These are phyloP conservation scores for Salix udensis DNA, from an alignment of 345 rosid species.

Conservation along the genomic window DNA sequence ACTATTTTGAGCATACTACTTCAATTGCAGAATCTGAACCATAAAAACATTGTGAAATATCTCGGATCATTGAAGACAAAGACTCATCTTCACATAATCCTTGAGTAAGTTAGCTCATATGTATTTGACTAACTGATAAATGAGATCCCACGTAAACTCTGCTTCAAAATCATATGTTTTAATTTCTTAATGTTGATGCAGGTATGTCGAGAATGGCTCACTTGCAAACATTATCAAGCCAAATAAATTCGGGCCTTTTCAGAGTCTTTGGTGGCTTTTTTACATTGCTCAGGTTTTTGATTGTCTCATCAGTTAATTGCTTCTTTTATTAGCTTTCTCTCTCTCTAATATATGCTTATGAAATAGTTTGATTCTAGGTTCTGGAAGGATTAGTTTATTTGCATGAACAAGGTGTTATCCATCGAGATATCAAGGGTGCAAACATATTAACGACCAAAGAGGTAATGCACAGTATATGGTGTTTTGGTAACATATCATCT, in stretches of 20 bases:
- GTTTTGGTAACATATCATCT: not conserved
- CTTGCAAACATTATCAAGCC: slow-evolving; percentile 98
- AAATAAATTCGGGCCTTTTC: slow-evolving; percentile 97
- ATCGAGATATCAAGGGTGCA: slow-evolving; percentile 99
- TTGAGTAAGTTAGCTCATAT: slow-evolving; percentile 68
- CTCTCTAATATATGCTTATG: slow-evolving; percentile 17
- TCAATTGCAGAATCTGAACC: slow-evolving; percentile 79
- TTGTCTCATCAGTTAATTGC: slow-evolving; percentile 13
- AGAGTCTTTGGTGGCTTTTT: slow-evolving; percentile 89
- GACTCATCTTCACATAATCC: slow-evolving; percentile 91
- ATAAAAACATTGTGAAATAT: slow-evolving; percentile 96
- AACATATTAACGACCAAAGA: slow-evolving; percentile 98
- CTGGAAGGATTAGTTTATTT: slow-evolving; percentile 95
- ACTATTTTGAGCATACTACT: slow-evolving; percentile 8
- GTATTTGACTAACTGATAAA: not conserved
- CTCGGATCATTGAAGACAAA: slow-evolving; percentile 93
- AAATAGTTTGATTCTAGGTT: slow-evolving; percentile 48
- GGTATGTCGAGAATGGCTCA: slow-evolving; percentile 98
- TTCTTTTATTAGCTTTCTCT: not conserved
- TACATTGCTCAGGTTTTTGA: slow-evolving; percentile 93
- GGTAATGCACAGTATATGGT: slow-evolving; percentile 36
- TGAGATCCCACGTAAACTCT: not conserved
- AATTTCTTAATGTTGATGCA: slow-evolving; percentile 29
- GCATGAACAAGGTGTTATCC: slow-evolving; percentile 98
- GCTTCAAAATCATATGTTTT: slow-evolving; percentile 6